Evolutionary conservation across 2,329 filamentous ascomycete genomes (phyloP).

Genomic region (Paraphaeosphaeria sporulosa): DNA sequence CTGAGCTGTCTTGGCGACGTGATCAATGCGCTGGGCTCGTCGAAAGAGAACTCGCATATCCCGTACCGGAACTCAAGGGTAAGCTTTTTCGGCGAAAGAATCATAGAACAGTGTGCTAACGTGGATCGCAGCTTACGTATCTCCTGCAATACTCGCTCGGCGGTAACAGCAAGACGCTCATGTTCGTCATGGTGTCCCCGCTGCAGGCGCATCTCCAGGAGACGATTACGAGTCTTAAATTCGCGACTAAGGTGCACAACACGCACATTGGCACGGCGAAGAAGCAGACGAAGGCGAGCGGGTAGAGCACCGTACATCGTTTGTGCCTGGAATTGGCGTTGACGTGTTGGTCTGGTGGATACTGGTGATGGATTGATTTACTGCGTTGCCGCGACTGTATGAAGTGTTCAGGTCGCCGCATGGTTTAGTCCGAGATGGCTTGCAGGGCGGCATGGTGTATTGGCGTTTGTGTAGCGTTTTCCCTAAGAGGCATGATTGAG

Average conservation of each 20-base stretch:
- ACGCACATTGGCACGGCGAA: conserved; percentile 92
- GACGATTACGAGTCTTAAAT: conserved; percentile 92
- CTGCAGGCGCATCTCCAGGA: conserved; percentile 90
- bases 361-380: not conserved
- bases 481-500: no score
- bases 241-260: conserved; percentile 93
- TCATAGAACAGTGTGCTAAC: conserved; percentile 14
- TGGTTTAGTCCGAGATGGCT: not conserved
- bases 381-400: not conserved
- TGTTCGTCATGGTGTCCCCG: conserved; percentile 99
- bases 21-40: conserved; percentile 87
- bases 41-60: conserved; percentile 78
- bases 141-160: conserved; percentile 93
- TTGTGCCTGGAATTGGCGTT: not conserved
- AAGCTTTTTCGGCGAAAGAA: conserved; percentile 32
- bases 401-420: conserved; percentile 8
- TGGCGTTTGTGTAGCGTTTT: not conserved
- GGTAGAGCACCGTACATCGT: not conserved
- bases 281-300: conserved; percentile 69
- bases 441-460: not conserved
- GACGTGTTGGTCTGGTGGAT: not conserved
- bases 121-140: conserved; percentile 74
- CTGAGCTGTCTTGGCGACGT: conserved; percentile 92
- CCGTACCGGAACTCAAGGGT: conserved; percentile 96
- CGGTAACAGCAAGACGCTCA: conserved; percentile 95